Conservation (phyloP, 495 filamentous ascomycete genomes). For the Neurospora sublineolata region DNA sequence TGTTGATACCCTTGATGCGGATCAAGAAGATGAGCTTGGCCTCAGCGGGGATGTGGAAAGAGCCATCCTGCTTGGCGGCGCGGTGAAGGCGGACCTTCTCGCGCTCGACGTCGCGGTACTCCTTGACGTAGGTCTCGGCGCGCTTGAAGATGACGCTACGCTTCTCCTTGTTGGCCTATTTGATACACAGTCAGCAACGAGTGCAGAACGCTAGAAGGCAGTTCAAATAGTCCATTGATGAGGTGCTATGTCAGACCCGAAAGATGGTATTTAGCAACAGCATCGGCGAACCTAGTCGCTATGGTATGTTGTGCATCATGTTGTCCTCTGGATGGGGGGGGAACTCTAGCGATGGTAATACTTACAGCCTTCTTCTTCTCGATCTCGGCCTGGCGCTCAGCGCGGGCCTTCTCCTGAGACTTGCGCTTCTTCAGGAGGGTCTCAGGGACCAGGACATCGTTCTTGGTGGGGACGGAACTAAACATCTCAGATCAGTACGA, state of each 20-base stretch:
- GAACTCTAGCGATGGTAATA: constrained; percentile 20
- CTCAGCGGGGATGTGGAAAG: constrained; percentile 88
- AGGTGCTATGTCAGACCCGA: constrained; percentile 75
- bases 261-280: constrained; percentile 98
- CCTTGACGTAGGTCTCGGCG: constrained; percentile 97
- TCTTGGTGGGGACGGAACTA: constrained; percentile 76
- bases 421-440: constrained; percentile 99
- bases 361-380: constrained; percentile 84
- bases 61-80: constrained; percentile 79
- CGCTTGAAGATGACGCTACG: constrained; percentile 97
- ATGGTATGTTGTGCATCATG: constrained; percentile 56
- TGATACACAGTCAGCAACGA: constrained; percentile 29
- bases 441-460: constrained; percentile 92
- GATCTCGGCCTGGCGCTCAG: constrained; percentile 66
- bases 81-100: constrained; percentile 93
- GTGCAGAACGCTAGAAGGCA: constrained; percentile 1
- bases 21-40: constrained; percentile 95
- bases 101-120: constrained; percentile 95
- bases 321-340: constrained; percentile 19
- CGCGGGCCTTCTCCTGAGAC: constrained; percentile 95
- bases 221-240: constrained; percentile 15
- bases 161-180: constrained; percentile 91
- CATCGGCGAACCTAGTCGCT: constrained; percentile 96
- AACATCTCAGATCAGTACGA: constrained; percentile 48
- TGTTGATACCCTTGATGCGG: constrained; percentile 99